Conservation (phyloP, 768 basidiomycete genomes). For the Calocera viscosa region DNA sequence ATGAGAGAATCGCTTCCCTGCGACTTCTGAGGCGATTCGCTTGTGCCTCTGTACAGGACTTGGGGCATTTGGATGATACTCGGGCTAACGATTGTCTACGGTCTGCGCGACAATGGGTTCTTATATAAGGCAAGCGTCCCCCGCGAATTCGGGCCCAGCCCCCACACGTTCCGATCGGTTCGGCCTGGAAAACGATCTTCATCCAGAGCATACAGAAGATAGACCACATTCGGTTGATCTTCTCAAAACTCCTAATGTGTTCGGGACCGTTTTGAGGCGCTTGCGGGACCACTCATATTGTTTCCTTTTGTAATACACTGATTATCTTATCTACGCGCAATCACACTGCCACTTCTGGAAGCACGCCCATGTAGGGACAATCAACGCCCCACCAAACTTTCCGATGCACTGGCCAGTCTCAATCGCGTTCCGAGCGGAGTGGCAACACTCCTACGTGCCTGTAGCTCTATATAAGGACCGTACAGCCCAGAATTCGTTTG, state of each 20-base stretch:
- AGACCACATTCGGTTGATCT: not conserved
- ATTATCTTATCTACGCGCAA: not conserved
- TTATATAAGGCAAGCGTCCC: not conserved
- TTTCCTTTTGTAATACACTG: not conserved
- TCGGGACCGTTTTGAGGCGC: not conserved
- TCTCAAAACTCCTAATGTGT: not conserved
- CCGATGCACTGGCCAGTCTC: no score
- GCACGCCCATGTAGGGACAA: no score
- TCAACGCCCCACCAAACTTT: no score
- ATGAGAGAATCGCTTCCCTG: not conserved
- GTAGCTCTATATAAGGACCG: no score
- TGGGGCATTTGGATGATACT: not conserved
- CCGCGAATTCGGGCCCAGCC: not conserved
- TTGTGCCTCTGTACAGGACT: not conserved
- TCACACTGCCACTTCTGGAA: not conserved
- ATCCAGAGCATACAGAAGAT: not conserved
- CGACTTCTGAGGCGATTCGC: not conserved
- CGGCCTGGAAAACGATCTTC: not conserved
- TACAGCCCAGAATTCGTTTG: no score
- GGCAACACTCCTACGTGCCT: no score
- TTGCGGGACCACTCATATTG: not conserved
- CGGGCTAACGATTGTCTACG: not conserved
- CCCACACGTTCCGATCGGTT: not conserved
- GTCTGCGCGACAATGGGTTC: not conserved
- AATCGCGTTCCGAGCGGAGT: no score